phyloP scores from a whole-genome alignment of 345 rosid species.

The Acer saccharum region DNA sequence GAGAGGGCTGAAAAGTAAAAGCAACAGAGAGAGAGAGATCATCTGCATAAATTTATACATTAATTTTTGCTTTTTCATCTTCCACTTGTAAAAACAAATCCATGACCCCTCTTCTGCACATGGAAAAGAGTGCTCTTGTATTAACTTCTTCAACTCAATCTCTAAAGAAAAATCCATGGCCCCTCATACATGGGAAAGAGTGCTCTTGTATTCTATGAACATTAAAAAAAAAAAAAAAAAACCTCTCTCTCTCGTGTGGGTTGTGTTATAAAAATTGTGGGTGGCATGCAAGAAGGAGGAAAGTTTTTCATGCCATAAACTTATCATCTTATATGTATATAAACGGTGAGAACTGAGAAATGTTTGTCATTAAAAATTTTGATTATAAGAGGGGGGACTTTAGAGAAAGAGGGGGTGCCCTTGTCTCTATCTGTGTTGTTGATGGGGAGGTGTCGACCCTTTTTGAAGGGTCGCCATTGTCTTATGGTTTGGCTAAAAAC shows the following conservation, averaged over 20 bases:
- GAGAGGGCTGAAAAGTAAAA: slow-evolving; percentile 60
- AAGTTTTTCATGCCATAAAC: neutral
- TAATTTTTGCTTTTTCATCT: slow-evolving; percentile 41
- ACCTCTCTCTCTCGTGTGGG: slow-evolving; percentile 16
- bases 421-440: slow-evolving; percentile 45
- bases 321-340: too few relatives aligned
- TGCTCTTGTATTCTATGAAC: slow-evolving; percentile 41
- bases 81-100: slow-evolving; percentile 42
- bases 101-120: slow-evolving; percentile 30
- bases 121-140: slow-evolving; percentile 63
- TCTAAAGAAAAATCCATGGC: slow-evolving; percentile 36
- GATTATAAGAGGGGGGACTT: neutral
- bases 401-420: slow-evolving; percentile 16
- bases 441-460: slow-evolving; percentile 32
- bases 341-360: too few relatives aligned
- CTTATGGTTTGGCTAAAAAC: slow-evolving; percentile 19
- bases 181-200: slow-evolving; percentile 49
- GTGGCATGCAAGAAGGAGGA: slow-evolving; percentile 4
- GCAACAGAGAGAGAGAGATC: slow-evolving; percentile 6
- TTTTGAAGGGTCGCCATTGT: slow-evolving; percentile 57
- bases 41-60: neutral
- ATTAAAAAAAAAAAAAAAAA: slow-evolving; percentile 16
- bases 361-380: too few relatives aligned
- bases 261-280: slow-evolving; percentile 21
- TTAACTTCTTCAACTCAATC: slow-evolving; percentile 23